Evolutionary conservation across 2,329 filamentous ascomycete species (phyloP), one percentile per base, ranked within the genome.

Genomic region (Aquanectria penicillioides): DNA sequence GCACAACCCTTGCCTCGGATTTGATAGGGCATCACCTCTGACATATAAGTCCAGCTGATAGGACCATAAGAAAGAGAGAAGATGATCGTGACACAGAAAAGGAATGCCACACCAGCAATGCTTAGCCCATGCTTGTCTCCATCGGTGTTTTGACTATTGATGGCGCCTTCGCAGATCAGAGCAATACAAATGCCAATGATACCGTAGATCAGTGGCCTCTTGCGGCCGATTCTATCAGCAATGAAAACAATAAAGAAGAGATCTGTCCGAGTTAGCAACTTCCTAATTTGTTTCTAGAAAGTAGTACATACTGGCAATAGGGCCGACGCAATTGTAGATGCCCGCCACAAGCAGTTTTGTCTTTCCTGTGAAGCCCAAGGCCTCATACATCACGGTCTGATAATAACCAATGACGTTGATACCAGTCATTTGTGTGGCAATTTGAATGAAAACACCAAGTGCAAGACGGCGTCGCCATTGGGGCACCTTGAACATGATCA

Each of bases 151-250:
- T 81, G 79, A 11, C 80, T 81, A 63, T 84, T 86, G 53, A 87
- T 75, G 3, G 76, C 79, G 1, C 80, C 83, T 69, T 88, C 85
- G 64, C 84, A 84, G 63, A 87, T 79, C 1, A 89, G 73, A 0
- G 84, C 84, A 38, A 87, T 74, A 9, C 81, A 82, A 38, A 88
- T 87, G 10, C 76, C 84, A 2, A 83, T 71, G 37, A 83, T 84
- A 37, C 88, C 88, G 63, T 89, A 83, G 20, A 91, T 75, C 83
- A 92, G 89, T 52, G 90, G 80, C 63, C 81, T 81, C 9, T 88
- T 81, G 37, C 89, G 84, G 8, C 87, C 87, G 7, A 87, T 82
- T 7, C 81, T 80, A 71, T 88, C 86, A 47, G 88, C 82, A 31
- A 87, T 78, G 70, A 86, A 84, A 13, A 78, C 75, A 23, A 79